These are phyloP conservation scores for Cryptococcus hybrid DNA, from an alignment of 1,284 basidiomycete species.

Conservation along the genomic window DNA sequence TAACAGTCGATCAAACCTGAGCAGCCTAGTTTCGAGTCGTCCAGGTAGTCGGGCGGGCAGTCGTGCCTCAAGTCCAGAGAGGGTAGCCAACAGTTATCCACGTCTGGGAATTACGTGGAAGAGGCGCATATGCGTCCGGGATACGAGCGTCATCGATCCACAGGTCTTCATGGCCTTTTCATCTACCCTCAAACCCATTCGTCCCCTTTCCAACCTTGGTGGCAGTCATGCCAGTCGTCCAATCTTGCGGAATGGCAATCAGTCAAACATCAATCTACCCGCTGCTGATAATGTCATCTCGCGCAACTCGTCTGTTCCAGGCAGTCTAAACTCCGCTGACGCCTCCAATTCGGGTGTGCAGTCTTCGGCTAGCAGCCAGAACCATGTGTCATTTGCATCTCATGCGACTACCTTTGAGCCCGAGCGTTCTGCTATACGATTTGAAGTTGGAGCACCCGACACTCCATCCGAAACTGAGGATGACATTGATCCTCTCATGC, in stretches of 20 bases:
- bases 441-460: slow-evolving; percentile 12
- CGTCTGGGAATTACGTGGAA: slow-evolving; percentile 13
- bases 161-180: slow-evolving; percentile 21
- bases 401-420: slow-evolving; percentile 9
- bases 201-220: slow-evolving; percentile 11
- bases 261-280: not conserved
- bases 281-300: slow-evolving; percentile 4
- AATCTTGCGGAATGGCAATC: slow-evolving; percentile 12
- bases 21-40: slow-evolving; percentile 16
- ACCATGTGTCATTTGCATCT: slow-evolving; percentile 18
- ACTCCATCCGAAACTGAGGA: slow-evolving; percentile 9
- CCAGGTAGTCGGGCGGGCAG: slow-evolving; percentile 53
- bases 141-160: slow-evolving; percentile 10
- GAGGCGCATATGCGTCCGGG: slow-evolving; percentile 9
- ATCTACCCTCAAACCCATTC: slow-evolving; percentile 25
- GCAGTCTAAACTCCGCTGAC: slow-evolving; percentile 1
- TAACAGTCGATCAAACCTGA: slow-evolving; percentile 26
- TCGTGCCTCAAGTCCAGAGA: slow-evolving; percentile 52
- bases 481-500: slow-evolving; percentile 40
- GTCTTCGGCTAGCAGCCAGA: slow-evolving; percentile 1
- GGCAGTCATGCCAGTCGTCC: slow-evolving; percentile 6
- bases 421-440: slow-evolving; percentile 1
- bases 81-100: slow-evolving; percentile 14
- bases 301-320: slow-evolving; percentile 17
- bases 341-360: not conserved